Percentiles rank a stretch among this genome's conserved stretches.
Conservation (phyloP, 768 basidiomycete genomes). For the Rhizopogon salebrosus region DNA sequence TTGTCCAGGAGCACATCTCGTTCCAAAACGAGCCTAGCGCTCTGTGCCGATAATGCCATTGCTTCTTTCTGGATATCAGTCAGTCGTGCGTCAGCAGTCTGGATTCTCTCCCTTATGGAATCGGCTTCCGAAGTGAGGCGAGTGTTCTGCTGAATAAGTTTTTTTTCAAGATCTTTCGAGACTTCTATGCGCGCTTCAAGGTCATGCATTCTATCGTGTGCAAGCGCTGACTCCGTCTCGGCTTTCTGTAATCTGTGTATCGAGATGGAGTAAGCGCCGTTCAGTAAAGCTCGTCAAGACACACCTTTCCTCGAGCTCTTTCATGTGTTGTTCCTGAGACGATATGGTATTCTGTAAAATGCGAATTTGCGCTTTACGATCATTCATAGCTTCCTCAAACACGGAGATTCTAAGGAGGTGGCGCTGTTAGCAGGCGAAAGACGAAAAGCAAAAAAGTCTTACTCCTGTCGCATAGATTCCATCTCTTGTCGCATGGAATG, state of each 20-base stretch:
- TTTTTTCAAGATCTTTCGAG: slow-evolving; percentile 18
- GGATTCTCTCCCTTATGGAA: slow-evolving; percentile 11
- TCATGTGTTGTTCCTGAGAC: slow-evolving; percentile 25
- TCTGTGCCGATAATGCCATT: slow-evolving; percentile 11
- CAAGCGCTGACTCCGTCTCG: slow-evolving; percentile 14
- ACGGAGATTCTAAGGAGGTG: slow-evolving; percentile 15
- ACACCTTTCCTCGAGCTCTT: slow-evolving; percentile 23
- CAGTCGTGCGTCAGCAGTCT: slow-evolving; percentile 11
- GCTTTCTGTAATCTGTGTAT: slow-evolving; percentile 10
- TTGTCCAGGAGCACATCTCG: slow-evolving; percentile 17
- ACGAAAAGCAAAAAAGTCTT: neutral
- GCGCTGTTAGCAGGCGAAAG: slow-evolving; percentile 9
- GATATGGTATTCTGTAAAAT: slow-evolving; percentile 25
- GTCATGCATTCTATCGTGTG: slow-evolving; percentile 18
- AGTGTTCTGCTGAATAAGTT: slow-evolving; percentile 19
- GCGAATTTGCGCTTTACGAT: slow-evolving; percentile 21
- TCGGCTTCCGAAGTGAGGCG: slow-evolving; percentile 22
- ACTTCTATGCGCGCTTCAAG: slow-evolving; percentile 24
- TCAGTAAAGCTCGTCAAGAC: neutral
- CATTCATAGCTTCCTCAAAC: slow-evolving; percentile 18
- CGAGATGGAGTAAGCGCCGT: slow-evolving; percentile 8
- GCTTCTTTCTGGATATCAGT: slow-evolving; percentile 14
- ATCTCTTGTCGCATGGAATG: slow-evolving; percentile 26
- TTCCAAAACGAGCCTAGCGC: slow-evolving; percentile 13
- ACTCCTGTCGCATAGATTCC: slow-evolving; percentile 27